Evolutionary conservation across 75 land plant genomes (phyloP).

Genomic region (Gnetum montanum): DNA sequence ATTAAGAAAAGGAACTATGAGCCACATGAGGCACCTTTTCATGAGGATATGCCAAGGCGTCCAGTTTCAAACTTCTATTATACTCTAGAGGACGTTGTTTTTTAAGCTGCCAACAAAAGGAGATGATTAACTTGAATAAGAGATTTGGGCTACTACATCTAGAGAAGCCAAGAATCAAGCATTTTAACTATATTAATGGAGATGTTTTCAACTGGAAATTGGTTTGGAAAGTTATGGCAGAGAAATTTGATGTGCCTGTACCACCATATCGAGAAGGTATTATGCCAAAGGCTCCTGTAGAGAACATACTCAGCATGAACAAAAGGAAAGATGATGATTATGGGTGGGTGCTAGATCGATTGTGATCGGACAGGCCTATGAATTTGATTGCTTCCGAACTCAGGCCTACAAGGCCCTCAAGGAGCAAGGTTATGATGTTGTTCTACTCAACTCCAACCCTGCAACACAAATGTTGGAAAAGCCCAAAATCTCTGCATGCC

Average conservation of each 20-base stretch:
- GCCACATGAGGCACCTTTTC: conserved; percentile 51
- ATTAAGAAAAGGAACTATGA: conserved; percentile 7
- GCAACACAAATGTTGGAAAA: too few species aligned
- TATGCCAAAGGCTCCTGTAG: too few species aligned
- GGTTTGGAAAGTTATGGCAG: conserved; percentile 57
- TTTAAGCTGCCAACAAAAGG: conserved; percentile 24
- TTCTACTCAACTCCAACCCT: too few species aligned
- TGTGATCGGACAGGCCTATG: too few species aligned
- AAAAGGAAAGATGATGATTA: too few species aligned
- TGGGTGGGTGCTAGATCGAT: too few species aligned
- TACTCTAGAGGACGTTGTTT: conserved; percentile 41
- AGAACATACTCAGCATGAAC: too few species aligned
- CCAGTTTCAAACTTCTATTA: conserved; percentile 55
- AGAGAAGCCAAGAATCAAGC: conserved; percentile 65
- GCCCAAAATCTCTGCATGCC: too few species aligned
- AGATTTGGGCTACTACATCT: conserved; percentile 73
- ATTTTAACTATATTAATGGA: conserved; percentile 63
- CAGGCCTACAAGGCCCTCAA: too few species aligned
- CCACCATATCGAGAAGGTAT: conserved; percentile 5
- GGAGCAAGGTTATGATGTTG: too few species aligned
- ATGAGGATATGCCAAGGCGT: conserved; percentile 56
- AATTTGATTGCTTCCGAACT: too few species aligned
- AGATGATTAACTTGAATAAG: conserved; percentile 31
- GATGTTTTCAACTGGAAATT: conserved; percentile 67
- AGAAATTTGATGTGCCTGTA: conserved; percentile 46